phyloP scores from a whole-genome alignment of 768 basidiomycete species.

The Auricularia auricula-judae region DNA sequence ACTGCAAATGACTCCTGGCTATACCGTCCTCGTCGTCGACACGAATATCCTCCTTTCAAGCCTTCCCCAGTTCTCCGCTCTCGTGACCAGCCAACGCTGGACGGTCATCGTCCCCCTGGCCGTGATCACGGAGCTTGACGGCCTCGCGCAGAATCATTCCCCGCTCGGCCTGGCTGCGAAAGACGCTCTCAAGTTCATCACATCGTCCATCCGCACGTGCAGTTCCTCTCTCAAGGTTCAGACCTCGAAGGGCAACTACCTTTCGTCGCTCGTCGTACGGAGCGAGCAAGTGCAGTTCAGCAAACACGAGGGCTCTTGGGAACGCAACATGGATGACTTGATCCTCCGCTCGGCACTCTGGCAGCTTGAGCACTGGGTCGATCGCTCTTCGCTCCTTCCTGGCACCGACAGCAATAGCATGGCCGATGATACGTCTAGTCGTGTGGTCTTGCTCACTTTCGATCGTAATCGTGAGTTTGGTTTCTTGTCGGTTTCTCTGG shows the following conservation, averaged over 20 bases:
- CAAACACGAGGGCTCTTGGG: slow-evolving; percentile 30
- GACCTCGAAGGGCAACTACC: slow-evolving; percentile 90
- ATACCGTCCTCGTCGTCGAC: slow-evolving; percentile 84
- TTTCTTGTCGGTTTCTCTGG: slow-evolving; percentile 6
- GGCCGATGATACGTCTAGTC: slow-evolving; percentile 27
- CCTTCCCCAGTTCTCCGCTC: slow-evolving; percentile 53
- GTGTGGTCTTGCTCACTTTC: slow-evolving; percentile 78
- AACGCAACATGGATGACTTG: slow-evolving; percentile 87
- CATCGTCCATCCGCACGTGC: slow-evolving; percentile 64
- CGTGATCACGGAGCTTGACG: slow-evolving; percentile 94
- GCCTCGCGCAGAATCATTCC: slow-evolving; percentile 53
- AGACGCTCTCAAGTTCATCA: slow-evolving; percentile 64
- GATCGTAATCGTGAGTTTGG: slow-evolving; percentile 76
- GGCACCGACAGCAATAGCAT: slow-evolving; percentile 20
- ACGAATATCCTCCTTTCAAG: slow-evolving; percentile 91
- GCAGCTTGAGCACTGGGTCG: slow-evolving; percentile 88
- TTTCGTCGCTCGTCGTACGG: slow-evolving; percentile 60
- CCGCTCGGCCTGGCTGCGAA: slow-evolving; percentile 67
- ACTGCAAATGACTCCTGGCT: slow-evolving; percentile 64
- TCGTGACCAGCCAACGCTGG: slow-evolving; percentile 77
- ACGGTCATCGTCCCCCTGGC: slow-evolving; percentile 87
- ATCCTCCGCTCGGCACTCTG: slow-evolving; percentile 88
- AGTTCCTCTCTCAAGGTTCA: slow-evolving; percentile 79
- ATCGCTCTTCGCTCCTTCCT: slow-evolving; percentile 66
- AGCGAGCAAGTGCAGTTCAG: slow-evolving; percentile 75